Percentiles rank a stretch among this genome's conserved stretches.
Evolutionary conservation across 2,329 filamentous ascomycete species (phyloP).

Genomic region (Fusarium mangiferae): DNA sequence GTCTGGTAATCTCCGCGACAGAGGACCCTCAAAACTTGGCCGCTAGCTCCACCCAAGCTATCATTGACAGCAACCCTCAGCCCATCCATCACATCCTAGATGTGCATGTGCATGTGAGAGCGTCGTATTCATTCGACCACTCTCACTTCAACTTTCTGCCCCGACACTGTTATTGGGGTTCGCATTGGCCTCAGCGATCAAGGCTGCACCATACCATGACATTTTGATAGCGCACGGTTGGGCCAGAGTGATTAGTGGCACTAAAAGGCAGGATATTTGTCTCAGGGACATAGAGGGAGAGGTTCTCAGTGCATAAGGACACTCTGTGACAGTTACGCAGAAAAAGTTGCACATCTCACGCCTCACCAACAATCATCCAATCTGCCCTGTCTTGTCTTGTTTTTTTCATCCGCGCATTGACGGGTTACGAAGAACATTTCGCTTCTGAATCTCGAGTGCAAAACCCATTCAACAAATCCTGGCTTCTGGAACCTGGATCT

Average conservation of each 20-base stretch:
- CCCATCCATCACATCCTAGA: conserved; percentile 33
- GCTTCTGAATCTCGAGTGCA: conserved; percentile 19
- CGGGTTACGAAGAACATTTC: conserved; percentile 9
- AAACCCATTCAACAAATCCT: conserved; percentile 23
- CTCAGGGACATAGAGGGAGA: conserved; percentile 28
- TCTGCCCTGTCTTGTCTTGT: conserved; percentile 29
- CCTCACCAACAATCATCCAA: conserved; percentile 27
- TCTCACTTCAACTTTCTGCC: conserved; percentile 8
- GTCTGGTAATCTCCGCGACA: conserved; percentile 17
- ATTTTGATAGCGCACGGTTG: conserved; percentile 27
- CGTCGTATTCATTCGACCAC: conserved; percentile 23
- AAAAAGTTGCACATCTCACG: conserved; percentile 18
- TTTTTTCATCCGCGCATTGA: conserved; percentile 5
- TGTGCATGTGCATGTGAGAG: conserved; percentile 28
- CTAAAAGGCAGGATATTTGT: conserved; percentile 32
- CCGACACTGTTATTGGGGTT: conserved; percentile 3
- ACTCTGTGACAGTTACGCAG: conserved; percentile 19
- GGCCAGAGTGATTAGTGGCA: conserved; percentile 36
- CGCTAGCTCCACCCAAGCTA: conserved; percentile 37
- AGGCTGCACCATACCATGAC: conserved; percentile 27
- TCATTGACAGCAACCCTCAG: conserved; percentile 29
- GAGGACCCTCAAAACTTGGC: conserved; percentile 32
- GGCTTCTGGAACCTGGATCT: conserved; percentile 28
- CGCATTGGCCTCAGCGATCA: conserved; percentile 11
- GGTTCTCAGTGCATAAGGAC: conserved; percentile 20